Base-by-base conservation (phyloP, 1,284 basidiomycete species). In the Cutaneotrichosporon curvatum region DNA sequence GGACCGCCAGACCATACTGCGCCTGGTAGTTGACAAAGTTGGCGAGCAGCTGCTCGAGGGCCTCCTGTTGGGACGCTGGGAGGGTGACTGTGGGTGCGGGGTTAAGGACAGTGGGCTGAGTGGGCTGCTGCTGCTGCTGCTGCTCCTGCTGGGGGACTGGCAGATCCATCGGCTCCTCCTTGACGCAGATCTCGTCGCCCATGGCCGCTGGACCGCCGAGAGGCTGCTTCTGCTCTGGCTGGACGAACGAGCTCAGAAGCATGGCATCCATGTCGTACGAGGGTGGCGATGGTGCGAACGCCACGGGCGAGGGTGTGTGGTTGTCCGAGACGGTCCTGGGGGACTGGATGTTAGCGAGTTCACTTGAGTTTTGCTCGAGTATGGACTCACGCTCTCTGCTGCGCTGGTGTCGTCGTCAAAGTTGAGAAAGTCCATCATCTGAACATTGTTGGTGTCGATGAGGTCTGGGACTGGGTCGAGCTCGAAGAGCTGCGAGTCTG, bases 391-490 rank as follows among this genome's bases (percentile, higher is more conserved):
- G 45, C 51, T 53, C 40, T 52, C 50, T 14, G 44, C 33, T 3
- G 19, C 43, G 40, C 51, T 56, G 10, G 58, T 53, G 43, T 55
- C 64, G 41, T 57, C 58, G 37, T 63, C 63, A 51, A 70, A 64
- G 56, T 67, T 62, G 58, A 70, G 63, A 12, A 70, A 53, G 25
- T 67, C 60, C 37, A 56, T 53, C 37, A 68, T 62, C 43, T 64
- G 60, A 44, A 68, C 62, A 55, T 59, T 59, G 50, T 63, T 60
- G 16, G 65, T 48, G 32, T 62, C 58, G 31, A 60, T 51, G 36
- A 68, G 63, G 37, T 63, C 60, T n/a, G 57, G 50, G 18, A 65
- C 50, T 3, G 55, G 55, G 40, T 61, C 60, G 42, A 60, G 55
- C 23, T 47, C 47, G 21, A 53, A 33, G 21, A 59, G 41, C 36